Evolutionary conservation across 192 early-diverging fungal species (phyloP), one percentile per base, ranked within the genome.

Genomic region (Geranomyces variabilis): DNA sequence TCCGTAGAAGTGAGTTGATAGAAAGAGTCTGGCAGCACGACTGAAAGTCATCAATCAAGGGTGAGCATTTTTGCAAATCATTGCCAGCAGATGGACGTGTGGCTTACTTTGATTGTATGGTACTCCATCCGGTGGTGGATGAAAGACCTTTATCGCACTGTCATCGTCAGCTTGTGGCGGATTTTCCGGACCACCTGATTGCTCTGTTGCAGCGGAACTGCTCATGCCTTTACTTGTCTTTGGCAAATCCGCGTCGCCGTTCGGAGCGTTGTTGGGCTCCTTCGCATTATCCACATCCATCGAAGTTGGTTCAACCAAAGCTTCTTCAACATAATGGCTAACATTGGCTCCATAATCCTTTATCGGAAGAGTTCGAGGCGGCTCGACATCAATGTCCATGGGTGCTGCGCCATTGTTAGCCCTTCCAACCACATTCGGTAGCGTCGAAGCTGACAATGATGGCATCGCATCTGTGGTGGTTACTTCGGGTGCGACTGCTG

Each of bases 21-120:
- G 76, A 95, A 96, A 24, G 93, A 90, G 30, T 93, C 93, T 0
- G 95, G 94, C 14, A 95, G 78, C 22, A 91, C 89, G 63, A 93
- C 91, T 91, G 68, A 15, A 3, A 28, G 51, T 41, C 3, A 41
- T 41, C 5, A 10, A 41, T n/a, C n/a, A n/a, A n/a, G n/a, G n/a
- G n/a, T n/a, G 2, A 61, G 22, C 17, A 19, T 61, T 61, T 21
- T 49, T 61, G 59, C 29, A 29, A 24, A n/a, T 29, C 5, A 14
- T 1, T 7, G 30, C 30, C 4, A 53, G 19, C 51, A 53, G 3
- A 17, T 53, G 51, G 24, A 53, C 24, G 17, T 53, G 19, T 24
- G 15, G 19, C 24, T 53, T 15, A 53, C n/a, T 53, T 53, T 53
- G 51, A 26, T 26, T 53, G 51, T 63, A 64, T 24, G 61, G 30